Percentiles rank a stretch among this genome's conserved stretches.
phyloP scores from a whole-genome alignment of 2,329 filamentous ascomycete genomes.

The Chaetothyriales sp. region DNA sequence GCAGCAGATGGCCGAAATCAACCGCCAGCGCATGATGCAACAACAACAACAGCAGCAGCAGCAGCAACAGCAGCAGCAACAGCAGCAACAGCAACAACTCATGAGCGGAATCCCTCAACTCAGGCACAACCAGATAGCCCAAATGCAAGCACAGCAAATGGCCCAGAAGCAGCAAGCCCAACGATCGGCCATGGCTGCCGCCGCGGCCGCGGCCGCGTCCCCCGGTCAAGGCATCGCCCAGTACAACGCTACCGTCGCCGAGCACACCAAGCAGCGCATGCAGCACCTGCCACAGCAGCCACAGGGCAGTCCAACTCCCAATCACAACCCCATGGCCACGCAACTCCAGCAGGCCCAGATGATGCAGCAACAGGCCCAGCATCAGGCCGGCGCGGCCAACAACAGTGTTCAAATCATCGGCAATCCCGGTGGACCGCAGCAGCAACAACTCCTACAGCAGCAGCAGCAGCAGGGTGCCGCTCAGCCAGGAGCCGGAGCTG shows the following conservation, averaged over 20 bases:
- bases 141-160: conserved; percentile 7
- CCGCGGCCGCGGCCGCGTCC: conserved; percentile 20
- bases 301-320: conserved; percentile 4
- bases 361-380: conserved; percentile 4
- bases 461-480: conserved; percentile 3
- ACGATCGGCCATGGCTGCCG: conserved; percentile 17
- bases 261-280: conserved; percentile 16
- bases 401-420: conserved; percentile 14
- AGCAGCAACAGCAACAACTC: conserved; percentile 21
- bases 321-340: conserved; percentile 14
- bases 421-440: not conserved
- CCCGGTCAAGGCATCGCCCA: conserved; percentile 14
- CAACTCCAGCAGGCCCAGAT: conserved; percentile 10
- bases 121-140: conserved; percentile 3
- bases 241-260: conserved; percentile 11
- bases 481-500: not conserved
- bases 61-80: conserved; percentile 13
- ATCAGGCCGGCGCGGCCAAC: conserved; percentile 3
- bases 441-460: conserved; percentile 4
- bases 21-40: conserved; percentile 15
- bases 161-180: conserved; percentile 18
- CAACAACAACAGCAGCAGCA: conserved; percentile 15
- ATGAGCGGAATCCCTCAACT: conserved; percentile 6
- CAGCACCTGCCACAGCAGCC: conserved; percentile 9
- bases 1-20: conserved; percentile 23